Percentiles rank a stretch among this genome's conserved stretches.
Conservation (phyloP, 1,284 basidiomycete species). For the Irpex rosettiformis region DNA sequence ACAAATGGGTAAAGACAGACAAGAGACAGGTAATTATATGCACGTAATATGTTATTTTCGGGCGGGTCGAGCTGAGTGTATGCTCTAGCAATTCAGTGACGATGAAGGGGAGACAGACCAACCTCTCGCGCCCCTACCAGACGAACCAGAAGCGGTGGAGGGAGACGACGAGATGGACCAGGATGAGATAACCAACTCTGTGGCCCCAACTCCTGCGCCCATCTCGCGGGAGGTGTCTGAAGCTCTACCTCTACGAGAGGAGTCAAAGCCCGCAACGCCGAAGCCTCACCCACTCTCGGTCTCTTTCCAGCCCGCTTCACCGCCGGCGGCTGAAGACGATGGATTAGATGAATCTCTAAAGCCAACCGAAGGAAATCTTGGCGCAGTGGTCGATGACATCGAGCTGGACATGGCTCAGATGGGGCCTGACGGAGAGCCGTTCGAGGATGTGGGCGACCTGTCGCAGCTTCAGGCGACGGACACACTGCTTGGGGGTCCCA, state of each 20-base stretch:
- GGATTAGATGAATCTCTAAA: slow-evolving; percentile 25
- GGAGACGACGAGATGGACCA: slow-evolving; percentile 61
- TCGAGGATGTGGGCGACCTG: slow-evolving; percentile 52
- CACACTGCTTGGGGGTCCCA: slow-evolving; percentile 52
- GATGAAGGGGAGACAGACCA: slow-evolving; percentile 74
- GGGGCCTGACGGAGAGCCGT: slow-evolving; percentile 59
- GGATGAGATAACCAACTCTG: slow-evolving; percentile 58
- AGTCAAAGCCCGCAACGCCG: slow-evolving; percentile 60
- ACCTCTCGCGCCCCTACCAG: slow-evolving; percentile 72
- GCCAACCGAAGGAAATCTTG: slow-evolving; percentile 16
- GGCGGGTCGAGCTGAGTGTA: neutral
- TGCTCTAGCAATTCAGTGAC: slow-evolving; percentile 70
- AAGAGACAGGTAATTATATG: slow-evolving; percentile 56
- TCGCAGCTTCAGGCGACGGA: slow-evolving; percentile 52
- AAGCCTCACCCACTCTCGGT: slow-evolving; percentile 49
- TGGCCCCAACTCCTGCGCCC: slow-evolving; percentile 30
- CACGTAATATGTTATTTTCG: neutral
- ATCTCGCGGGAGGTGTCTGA: slow-evolving; percentile 35
- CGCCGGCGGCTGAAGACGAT: slow-evolving; percentile 23
- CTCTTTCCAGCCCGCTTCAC: slow-evolving; percentile 36
- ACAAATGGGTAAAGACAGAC: slow-evolving; percentile 73
- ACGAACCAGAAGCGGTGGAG: slow-evolving; percentile 43
- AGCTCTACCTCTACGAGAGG: slow-evolving; percentile 28
- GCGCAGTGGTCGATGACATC: slow-evolving; percentile 20
- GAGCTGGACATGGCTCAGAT: slow-evolving; percentile 58